Evolutionary conservation across 2,329 filamentous ascomycete genomes (phyloP).

Genomic region (Cladophialophora exuberans): DNA sequence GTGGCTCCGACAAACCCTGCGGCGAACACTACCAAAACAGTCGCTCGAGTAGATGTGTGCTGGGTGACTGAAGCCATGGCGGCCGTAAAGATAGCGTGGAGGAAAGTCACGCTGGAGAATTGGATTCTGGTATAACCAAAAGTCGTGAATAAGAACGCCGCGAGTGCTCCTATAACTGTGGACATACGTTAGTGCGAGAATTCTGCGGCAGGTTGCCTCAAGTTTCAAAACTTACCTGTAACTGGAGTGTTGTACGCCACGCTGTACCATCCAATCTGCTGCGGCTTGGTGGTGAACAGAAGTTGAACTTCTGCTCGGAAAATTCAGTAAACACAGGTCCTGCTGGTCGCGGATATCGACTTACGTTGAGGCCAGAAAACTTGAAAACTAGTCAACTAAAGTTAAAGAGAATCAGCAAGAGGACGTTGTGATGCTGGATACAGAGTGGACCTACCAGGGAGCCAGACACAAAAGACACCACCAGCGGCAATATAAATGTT

Average conservation of each 20-base stretch:
- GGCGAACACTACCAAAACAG: constrained; percentile 5
- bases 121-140: constrained; percentile 7
- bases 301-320: constrained; percentile 16
- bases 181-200: not conserved
- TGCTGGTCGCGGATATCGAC: not conserved
- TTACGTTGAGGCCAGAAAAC: constrained; percentile 20
- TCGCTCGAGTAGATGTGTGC: constrained; percentile 9
- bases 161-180: not conserved
- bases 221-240: not conserved
- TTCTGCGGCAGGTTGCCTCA: not conserved
- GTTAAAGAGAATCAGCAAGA: not conserved
- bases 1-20: not conserved
- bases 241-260: constrained; percentile 2
- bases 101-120: not conserved
- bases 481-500: constrained; percentile 1
- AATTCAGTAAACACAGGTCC: not conserved
- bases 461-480: constrained; percentile 2
- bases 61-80: constrained; percentile 6
- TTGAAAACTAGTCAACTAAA: constrained; percentile 9
- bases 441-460: not conserved
- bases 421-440: not conserved
- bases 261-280: constrained; percentile 7
- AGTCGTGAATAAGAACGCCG: no score
- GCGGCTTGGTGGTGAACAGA: constrained; percentile 3
- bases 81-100: not conserved